Base-by-base conservation (phyloP, 73 alveolate genomes). In the Stentor coeruleus region DNA sequence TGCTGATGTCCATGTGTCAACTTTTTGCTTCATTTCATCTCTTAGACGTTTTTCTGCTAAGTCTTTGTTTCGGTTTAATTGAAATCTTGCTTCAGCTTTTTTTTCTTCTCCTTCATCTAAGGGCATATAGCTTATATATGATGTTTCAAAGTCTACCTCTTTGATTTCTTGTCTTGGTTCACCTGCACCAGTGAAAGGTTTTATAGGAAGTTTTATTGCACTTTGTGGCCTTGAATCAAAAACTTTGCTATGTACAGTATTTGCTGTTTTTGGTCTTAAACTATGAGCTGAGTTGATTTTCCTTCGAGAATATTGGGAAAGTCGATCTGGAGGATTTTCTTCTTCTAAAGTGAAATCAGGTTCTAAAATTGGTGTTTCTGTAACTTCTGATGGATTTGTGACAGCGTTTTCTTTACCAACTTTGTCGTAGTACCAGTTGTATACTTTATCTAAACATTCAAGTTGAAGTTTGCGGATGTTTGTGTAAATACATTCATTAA, bases 171-270 rank as follows among this genome's bases (percentile, higher is more conserved):
- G 14, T 14, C 14, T n/a, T 0, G 83, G 83, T 2, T 37, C 74
- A 37, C 83, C 83, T 37, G 83, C 77, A 1, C 74, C 59, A 14
- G 33, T 38, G 39, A 75, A 75, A 75, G 83, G 40, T 75, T 40
- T 28, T 2, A 40, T 35, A 0, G 83, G 35, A 75, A 15, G 77
- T 75, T 39, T 40, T 20, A 40, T 14, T 1, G 79, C 0, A 31
- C 79, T 66, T 2, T 20, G 36, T 20, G 79, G 79, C 36, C 79
- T 20, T 66, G n/a, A 31, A 1, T 66, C 79, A 33, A 66, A 31
- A 20, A 20, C n/a, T 33, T 2, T 66, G n/a, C 49, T 28, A 66
- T 20, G 14, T 14, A 15, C 33, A 33, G 79, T 20, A 11, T 20
- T 66, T 11, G 79, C 79, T 20, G 79, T 66, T 66, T 11, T 66